These are phyloP conservation scores for Phytophthora gonapodyides DNA, from an alignment of 352 stramenopile genomes.

Conservation along the genomic window DNA sequence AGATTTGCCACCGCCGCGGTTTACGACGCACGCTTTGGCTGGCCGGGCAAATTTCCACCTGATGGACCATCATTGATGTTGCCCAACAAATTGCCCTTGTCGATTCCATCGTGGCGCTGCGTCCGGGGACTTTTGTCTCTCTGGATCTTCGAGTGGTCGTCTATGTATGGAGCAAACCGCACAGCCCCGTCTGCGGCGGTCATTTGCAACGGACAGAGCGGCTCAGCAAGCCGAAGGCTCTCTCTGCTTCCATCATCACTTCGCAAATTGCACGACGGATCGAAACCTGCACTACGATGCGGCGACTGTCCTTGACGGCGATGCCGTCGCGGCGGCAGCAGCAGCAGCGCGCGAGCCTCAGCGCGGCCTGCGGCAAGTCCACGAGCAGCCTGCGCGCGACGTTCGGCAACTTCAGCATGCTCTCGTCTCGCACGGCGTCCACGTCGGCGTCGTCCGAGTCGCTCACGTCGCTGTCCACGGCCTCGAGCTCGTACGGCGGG, in stretches of 20 bases:
- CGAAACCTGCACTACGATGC: slow-evolving; percentile 17
- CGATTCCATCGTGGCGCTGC: too few relatives aligned
- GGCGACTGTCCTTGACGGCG: slow-evolving; percentile 39
- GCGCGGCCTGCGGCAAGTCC: slow-evolving; percentile 20
- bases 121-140: too few relatives aligned
- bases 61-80: too few relatives aligned
- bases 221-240: slow-evolving; percentile 15
- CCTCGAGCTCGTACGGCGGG: slow-evolving; percentile 58
- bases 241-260: slow-evolving; percentile 17
- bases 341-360: slow-evolving; percentile 28
- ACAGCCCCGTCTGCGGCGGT: too few relatives aligned
- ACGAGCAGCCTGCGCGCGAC: slow-evolving; percentile 35
- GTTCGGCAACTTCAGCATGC: slow-evolving; percentile 42
- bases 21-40: too few relatives aligned
- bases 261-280: slow-evolving; percentile 23
- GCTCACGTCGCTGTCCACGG: slow-evolving; percentile 42
- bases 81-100: too few relatives aligned
- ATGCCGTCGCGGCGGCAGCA: slow-evolving; percentile 37
- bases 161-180: too few relatives aligned
- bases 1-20: too few relatives aligned
- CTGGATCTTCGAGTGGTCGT: too few relatives aligned
- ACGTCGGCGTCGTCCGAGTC: slow-evolving; percentile 32
- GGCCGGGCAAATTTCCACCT: too few relatives aligned
- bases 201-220: slow-evolving; percentile 5
- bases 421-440: slow-evolving; percentile 31